These are phyloP conservation scores for Gossypium lobatum DNA, from an alignment of 441 rosid genomes.

Conservation along the genomic window DNA sequence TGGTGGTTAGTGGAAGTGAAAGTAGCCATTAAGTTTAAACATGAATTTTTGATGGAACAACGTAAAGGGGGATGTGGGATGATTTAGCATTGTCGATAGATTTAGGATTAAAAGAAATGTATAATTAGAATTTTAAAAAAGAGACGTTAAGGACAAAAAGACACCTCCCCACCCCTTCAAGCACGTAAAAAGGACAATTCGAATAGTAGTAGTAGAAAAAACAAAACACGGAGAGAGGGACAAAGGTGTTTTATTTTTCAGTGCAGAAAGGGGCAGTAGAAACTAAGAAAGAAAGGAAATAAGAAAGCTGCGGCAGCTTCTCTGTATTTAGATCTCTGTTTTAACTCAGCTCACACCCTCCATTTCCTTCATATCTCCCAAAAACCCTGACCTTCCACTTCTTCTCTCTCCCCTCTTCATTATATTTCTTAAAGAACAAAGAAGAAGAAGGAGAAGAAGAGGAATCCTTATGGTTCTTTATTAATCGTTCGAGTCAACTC, in stretches of 20 bases:
- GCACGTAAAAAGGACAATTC: slow-evolving; percentile 3
- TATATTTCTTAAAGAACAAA: neutral
- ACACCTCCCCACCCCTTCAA: neutral
- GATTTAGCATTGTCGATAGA: too few species aligned
- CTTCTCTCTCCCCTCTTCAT: neutral
- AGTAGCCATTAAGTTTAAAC: too few species aligned
- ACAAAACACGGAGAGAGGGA: slow-evolving; percentile 12
- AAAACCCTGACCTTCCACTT: neutral
- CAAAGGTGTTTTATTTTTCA: slow-evolving; percentile 24
- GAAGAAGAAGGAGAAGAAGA: neutral
- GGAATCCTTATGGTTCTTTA: slow-evolving; percentile 9
- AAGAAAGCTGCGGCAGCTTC: slow-evolving; percentile 24
- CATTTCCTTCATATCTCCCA: neutral
- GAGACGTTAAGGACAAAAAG: slow-evolving; percentile 7
- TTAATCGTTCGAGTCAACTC: slow-evolving; percentile 34
- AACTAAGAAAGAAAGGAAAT: neutral
- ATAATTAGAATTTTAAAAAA: too few species aligned
- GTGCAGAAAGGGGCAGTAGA: slow-evolving; percentile 12
- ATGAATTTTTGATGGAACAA: too few species aligned
- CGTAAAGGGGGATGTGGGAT: too few species aligned
- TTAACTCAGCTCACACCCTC: neutral
- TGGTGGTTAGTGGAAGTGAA: too few species aligned
- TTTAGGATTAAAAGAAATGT: too few species aligned
- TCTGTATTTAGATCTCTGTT: slow-evolving; percentile 15
- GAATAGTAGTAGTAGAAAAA: neutral